Evolutionary conservation across 306 rosid genomes (phyloP).

Genomic region (Prunus padus): DNA sequence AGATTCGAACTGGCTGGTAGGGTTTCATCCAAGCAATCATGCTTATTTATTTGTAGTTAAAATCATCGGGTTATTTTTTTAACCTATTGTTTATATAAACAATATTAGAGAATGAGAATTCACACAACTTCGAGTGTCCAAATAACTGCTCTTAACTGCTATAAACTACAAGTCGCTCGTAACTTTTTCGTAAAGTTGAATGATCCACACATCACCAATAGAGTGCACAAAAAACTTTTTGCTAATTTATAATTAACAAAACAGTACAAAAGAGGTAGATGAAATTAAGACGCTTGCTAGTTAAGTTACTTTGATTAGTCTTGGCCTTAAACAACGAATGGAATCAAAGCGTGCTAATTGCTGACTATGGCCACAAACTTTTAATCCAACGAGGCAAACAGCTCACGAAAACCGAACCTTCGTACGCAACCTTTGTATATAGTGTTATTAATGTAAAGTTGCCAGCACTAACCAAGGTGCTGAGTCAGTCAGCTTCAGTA

Average conservation of each 20-base stretch:
- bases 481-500: neutral
- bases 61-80: too few species aligned
- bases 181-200: neutral
- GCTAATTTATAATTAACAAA: neutral
- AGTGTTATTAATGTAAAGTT: neutral
- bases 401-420: neutral
- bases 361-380: neutral
- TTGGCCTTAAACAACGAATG: neutral
- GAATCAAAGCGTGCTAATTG: neutral
- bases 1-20: too few species aligned
- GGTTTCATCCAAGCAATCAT: too few species aligned
- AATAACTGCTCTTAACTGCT: too few species aligned
- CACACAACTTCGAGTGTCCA: too few species aligned
- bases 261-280: neutral
- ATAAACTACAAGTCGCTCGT: too few species aligned
- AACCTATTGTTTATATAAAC: too few species aligned
- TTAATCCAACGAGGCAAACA: conserved; percentile 11
- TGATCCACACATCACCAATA: neutral
- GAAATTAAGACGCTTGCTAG: neutral
- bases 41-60: too few species aligned
- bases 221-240: neutral
- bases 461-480: neutral
- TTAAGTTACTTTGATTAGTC: conserved; percentile 13
- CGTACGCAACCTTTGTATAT: conserved; percentile 5
- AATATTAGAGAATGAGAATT: too few species aligned